These are phyloP conservation scores for Phragmites australis DNA, from an alignment of 176 grass and related monocot genomes.

Conservation along the genomic window DNA sequence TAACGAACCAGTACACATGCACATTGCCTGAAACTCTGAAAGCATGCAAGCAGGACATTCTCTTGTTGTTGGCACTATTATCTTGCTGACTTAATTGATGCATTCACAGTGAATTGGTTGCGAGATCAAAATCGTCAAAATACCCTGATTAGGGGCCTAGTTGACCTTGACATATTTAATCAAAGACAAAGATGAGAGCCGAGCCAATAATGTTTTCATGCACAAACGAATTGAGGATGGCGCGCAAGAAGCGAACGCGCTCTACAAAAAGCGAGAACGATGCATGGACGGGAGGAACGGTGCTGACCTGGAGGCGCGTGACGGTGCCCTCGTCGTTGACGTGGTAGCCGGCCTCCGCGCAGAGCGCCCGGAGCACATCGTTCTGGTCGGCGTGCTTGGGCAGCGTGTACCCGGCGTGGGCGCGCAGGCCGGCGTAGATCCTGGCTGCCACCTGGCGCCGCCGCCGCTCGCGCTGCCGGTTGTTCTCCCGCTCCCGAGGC, in stretches of 20 bases:
- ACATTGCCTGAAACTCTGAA: not conserved
- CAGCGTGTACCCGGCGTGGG: constrained; percentile 59
- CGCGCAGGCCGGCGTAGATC: constrained; percentile 75
- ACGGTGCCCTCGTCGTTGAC: constrained; percentile 81
- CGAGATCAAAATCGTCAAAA: too few species aligned
- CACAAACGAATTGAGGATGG: too few species aligned
- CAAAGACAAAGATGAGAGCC: not conserved
- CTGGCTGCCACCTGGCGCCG: constrained; percentile 58
- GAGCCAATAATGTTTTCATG: not conserved
- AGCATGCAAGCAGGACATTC: not conserved
- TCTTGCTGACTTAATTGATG: too few species aligned
- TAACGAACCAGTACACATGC: not conserved
- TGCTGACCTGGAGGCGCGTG: constrained; percentile 43
- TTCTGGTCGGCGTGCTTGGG: constrained; percentile 94
- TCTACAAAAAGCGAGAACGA: not conserved
- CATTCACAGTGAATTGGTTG: too few species aligned
- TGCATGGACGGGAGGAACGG: not conserved
- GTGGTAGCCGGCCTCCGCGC: constrained; percentile 73
- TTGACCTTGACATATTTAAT: not conserved
- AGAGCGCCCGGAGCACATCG: constrained; percentile 79
- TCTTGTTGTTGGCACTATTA: not conserved
- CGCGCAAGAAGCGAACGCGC: not conserved
- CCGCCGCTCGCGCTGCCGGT: constrained; percentile 67
- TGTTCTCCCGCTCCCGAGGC: constrained; percentile 80
- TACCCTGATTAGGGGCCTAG: too few species aligned